These are phyloP conservation scores for Colletotrichum tabaci DNA, from an alignment of 2,329 filamentous ascomycete genomes.

Conservation along the genomic window DNA sequence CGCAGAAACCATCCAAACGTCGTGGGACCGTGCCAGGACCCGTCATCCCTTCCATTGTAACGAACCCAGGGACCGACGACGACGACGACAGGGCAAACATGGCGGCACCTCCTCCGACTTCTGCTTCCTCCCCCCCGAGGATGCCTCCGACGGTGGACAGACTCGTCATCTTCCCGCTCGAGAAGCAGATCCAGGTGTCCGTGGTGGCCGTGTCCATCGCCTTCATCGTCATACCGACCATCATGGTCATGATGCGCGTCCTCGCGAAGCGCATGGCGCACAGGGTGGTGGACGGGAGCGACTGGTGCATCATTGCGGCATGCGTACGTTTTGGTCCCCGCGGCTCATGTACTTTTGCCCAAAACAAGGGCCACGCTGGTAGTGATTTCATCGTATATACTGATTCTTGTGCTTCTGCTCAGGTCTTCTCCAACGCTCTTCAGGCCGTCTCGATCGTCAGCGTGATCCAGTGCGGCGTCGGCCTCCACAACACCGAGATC, in stretches of 20 bases:
- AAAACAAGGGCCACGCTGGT: too few species aligned
- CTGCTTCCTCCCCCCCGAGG: too few species aligned
- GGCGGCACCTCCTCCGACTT: slow-evolving; percentile 14
- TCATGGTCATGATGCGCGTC: slow-evolving; percentile 23
- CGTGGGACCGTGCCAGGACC: not conserved
- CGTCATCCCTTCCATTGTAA: slow-evolving; percentile 5
- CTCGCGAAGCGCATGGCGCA: slow-evolving; percentile 36
- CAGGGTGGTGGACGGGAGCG: slow-evolving; percentile 26
- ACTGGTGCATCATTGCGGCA: slow-evolving; percentile 33
- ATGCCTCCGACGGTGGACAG: slow-evolving; percentile 12
- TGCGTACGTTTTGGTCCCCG: slow-evolving; percentile 8
- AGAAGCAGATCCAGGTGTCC: slow-evolving; percentile 22
- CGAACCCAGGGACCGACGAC: not conserved
- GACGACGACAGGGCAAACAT: not conserved
- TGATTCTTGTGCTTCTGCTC: not conserved
- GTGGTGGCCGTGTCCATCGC: slow-evolving; percentile 35
- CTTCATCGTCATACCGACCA: slow-evolving; percentile 29
- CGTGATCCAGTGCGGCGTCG: slow-evolving; percentile 36
- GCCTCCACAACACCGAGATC: slow-evolving; percentile 29
- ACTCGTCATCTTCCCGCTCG: slow-evolving; percentile 25
- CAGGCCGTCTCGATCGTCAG: slow-evolving; percentile 35
- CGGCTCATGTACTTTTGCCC: too few species aligned
- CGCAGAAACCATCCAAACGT: not conserved
- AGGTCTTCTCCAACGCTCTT: slow-evolving; percentile 35
- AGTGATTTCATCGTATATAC: too few species aligned